phyloP scores from a whole-genome alignment of 2,329 filamentous ascomycete genomes.

The Mariannaea sp. region DNA sequence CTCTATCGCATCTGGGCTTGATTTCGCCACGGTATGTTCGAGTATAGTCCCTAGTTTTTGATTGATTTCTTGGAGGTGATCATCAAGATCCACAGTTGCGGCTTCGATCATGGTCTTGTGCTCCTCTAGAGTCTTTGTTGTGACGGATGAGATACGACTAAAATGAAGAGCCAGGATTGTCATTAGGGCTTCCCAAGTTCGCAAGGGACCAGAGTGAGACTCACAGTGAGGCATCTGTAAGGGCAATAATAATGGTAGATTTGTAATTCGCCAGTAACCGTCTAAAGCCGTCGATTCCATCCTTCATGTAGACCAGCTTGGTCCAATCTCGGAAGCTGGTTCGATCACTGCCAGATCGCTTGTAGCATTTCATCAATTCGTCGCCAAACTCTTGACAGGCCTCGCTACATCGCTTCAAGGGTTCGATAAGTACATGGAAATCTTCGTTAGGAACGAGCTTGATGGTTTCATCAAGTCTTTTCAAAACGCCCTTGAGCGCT shows the following conservation, averaged over 20 bases:
- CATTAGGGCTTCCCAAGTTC: not conserved
- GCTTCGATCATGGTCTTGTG: constrained; percentile 17
- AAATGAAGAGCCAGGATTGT: not conserved
- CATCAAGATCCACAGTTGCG: constrained; percentile 20
- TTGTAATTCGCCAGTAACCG: constrained; percentile 48
- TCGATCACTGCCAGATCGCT: constrained; percentile 40
- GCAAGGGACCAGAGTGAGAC: constrained; percentile 1
- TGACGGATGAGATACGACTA: constrained; percentile 12
- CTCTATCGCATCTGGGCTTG: constrained; percentile 8
- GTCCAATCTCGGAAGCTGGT: constrained; percentile 53
- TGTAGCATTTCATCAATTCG: constrained; percentile 43
- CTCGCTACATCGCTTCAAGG: constrained; percentile 48
- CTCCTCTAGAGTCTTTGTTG: constrained; percentile 15
- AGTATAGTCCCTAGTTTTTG: constrained; percentile 22
- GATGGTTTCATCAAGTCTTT: constrained; percentile 37
- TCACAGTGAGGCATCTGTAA: constrained; percentile 31
- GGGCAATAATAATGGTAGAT: constrained; percentile 29
- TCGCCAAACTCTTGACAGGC: constrained; percentile 49
- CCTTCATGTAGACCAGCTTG: constrained; percentile 49
- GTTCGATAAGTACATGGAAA: constrained; percentile 35
- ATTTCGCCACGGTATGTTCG: not conserved
- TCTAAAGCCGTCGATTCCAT: constrained; percentile 49
- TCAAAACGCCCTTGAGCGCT: constrained; percentile 44
- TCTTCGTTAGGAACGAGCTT: constrained; percentile 16
- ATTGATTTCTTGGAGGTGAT: constrained; percentile 18